Percentiles rank a stretch among this genome's conserved stretches.
These are phyloP conservation scores for Hericium alpestre DNA, from an alignment of 768 basidiomycete species.

Conservation along the genomic window DNA sequence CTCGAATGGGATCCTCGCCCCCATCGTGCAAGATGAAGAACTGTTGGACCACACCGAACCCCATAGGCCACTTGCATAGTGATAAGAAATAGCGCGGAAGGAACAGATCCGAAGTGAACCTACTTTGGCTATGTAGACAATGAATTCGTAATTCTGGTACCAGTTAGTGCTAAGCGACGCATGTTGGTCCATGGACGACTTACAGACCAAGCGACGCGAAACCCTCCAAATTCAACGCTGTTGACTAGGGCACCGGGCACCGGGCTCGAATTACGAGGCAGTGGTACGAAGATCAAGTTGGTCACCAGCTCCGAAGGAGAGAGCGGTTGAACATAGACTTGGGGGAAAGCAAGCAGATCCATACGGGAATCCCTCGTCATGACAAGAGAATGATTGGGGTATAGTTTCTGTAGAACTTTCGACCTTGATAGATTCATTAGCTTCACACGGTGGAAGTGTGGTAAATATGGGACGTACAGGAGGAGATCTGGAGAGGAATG, in stretches of 20 bases:
- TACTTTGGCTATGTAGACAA: conserved; percentile 20
- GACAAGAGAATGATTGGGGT: conserved; percentile 54
- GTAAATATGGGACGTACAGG: conserved; percentile 1
- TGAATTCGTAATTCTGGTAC: background rate
- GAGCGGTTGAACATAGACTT: conserved; percentile 32
- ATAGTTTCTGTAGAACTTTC: conserved; percentile 37
- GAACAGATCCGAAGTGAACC: conserved; percentile 1
- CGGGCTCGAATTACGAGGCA: conserved; percentile 28
- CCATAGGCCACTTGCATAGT: conserved; percentile 20
- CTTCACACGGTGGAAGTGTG: no score
- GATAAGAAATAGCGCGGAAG: background rate
- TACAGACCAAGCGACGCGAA: conserved; percentile 51
- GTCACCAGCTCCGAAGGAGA: conserved; percentile 41
- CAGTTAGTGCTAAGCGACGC: background rate
- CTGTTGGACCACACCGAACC: conserved; percentile 17
- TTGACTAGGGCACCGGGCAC: conserved; percentile 46
- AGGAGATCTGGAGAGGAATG: conserved; percentile 32
- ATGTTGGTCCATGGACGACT: conserved; percentile 12
- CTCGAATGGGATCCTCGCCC: conserved; percentile 37
- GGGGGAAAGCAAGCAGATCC: conserved; percentile 43
- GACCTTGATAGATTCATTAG: conserved; percentile 16
- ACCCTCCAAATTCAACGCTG: conserved; percentile 40
- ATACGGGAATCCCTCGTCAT: conserved; percentile 37
- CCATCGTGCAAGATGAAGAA: conserved; percentile 56
- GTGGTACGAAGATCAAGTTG: conserved; percentile 36